These are phyloP conservation scores for Quercus phellos DNA, from an alignment of 331 rosid genomes.

Conservation along the genomic window DNA sequence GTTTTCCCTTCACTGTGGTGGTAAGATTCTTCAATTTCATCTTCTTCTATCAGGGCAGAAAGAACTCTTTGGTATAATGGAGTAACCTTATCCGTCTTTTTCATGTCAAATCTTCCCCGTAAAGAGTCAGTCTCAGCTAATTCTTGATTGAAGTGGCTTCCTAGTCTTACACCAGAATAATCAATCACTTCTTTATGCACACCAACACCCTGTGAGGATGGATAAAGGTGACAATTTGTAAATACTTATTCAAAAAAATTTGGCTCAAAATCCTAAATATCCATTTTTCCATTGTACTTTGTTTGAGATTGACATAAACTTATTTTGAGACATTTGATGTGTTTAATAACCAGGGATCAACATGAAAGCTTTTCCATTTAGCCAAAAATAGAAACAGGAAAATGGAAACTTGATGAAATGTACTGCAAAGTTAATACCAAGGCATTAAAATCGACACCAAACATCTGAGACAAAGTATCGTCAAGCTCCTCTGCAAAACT, in stretches of 20 bases:
- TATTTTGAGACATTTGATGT: background rate
- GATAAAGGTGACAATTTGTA: constrained; percentile 2
- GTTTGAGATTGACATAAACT: background rate
- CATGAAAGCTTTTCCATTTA: constrained; percentile 3
- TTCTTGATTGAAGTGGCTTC: constrained; percentile 32
- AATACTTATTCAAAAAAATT: constrained; percentile 15
- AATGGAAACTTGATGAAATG: constrained; percentile 9
- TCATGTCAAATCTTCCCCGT: constrained; percentile 41
- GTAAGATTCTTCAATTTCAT: constrained; percentile 62
- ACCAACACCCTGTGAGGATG: constrained; percentile 48
- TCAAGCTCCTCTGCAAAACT: constrained; percentile 59
- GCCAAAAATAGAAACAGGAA: constrained; percentile 12
- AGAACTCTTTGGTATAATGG: constrained; percentile 84
- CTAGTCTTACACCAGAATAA: constrained; percentile 45
- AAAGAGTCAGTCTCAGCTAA: constrained; percentile 39
- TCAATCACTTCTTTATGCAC: constrained; percentile 37
- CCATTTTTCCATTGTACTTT: constrained; percentile 1
- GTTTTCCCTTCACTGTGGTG: constrained; percentile 56
- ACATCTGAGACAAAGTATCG: constrained; percentile 52
- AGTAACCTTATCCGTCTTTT: constrained; percentile 51
- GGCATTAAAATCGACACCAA: constrained; percentile 44
- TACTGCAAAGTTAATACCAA: constrained; percentile 38
- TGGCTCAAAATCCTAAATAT: constrained; percentile 1
- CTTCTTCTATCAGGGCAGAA: constrained; percentile 82
- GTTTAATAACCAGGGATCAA: background rate